phyloP scores from a whole-genome alignment of 495 filamentous ascomycete genomes.

The Penicillium macrosclerotiorum region DNA sequence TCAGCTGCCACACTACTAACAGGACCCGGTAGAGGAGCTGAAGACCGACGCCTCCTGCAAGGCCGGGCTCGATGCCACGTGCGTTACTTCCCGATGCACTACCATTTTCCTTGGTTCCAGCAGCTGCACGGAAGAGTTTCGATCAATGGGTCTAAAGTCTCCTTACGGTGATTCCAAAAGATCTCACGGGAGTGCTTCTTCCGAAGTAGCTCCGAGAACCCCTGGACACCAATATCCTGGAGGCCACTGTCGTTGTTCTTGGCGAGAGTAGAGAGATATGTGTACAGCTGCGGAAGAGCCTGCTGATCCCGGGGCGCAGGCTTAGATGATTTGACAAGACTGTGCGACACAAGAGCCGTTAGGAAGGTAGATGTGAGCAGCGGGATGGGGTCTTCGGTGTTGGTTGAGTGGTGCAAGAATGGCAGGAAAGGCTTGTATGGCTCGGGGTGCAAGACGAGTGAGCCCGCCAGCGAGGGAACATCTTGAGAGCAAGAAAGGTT shows the following conservation, averaged over 20 bases:
- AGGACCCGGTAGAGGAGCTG: slow-evolving; percentile 95
- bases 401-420: slow-evolving; percentile 75
- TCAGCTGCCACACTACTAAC: slow-evolving; percentile 90
- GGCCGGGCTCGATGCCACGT: slow-evolving; percentile 57
- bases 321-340: slow-evolving; percentile 57
- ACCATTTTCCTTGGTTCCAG: slow-evolving; percentile 68
- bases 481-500: slow-evolving; percentile 45
- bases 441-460: slow-evolving; percentile 69
- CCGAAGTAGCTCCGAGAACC: slow-evolving; percentile 84
- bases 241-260: slow-evolving; percentile 82
- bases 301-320: slow-evolving; percentile 58
- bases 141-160: slow-evolving; percentile 79
- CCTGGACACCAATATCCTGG: slow-evolving; percentile 92
- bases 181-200: slow-evolving; percentile 69
- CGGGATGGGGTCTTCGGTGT: slow-evolving; percentile 81
- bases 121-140: slow-evolving; percentile 79
- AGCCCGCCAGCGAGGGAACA: slow-evolving; percentile 70
- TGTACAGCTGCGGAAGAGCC: slow-evolving; percentile 82
- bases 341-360: slow-evolving; percentile 72
- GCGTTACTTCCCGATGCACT: slow-evolving; percentile 66
- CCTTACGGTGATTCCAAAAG: slow-evolving; percentile 84
- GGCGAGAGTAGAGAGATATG: slow-evolving; percentile 75
- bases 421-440: slow-evolving; percentile 85
- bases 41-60: slow-evolving; percentile 81
- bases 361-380: slow-evolving; percentile 88